Conservation (phyloP, 1,284 basidiomycete species). For the Cryptococcus hybrid region DNA sequence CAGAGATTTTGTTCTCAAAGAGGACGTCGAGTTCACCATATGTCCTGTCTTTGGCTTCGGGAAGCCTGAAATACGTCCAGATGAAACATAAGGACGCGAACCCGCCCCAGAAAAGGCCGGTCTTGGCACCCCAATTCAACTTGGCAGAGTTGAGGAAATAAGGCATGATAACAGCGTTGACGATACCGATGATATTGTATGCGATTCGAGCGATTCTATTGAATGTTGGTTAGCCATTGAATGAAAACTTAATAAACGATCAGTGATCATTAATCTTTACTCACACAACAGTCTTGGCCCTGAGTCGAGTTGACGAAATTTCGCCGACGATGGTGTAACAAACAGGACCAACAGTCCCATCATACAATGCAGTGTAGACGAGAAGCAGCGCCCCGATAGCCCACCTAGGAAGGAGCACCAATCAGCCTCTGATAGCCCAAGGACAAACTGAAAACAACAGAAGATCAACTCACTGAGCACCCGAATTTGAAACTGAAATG, state of each 20-base stretch:
- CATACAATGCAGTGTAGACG: no score
- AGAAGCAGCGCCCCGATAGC: no score
- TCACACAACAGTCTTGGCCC: constrained; percentile 21
- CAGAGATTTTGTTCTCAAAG: constrained; percentile 22
- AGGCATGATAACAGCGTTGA: constrained; percentile 17
- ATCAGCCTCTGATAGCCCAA: no score
- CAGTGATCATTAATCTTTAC: no score
- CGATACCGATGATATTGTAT: constrained; percentile 49
- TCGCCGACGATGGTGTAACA: no score
- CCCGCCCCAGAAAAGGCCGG: constrained; percentile 29
- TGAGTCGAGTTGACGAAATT: no score
- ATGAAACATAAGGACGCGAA: constrained; percentile 16
- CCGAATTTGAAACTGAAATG: no score
- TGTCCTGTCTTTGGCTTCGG: constrained; percentile 43
- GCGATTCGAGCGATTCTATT: constrained; percentile 36
- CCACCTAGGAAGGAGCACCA: no score
- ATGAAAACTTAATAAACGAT: background rate
- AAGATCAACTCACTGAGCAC: no score
- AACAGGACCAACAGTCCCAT: no score
- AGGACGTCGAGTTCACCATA: constrained; percentile 33
- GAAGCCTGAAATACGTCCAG: constrained; percentile 38
- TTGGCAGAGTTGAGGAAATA: constrained; percentile 21
- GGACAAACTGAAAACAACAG: no score
- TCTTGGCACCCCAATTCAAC: constrained; percentile 27
- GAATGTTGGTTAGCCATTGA: constrained; percentile 38